Conservation (phyloP, 805 yeast species). For the Saccharomycopsis sp. region DNA sequence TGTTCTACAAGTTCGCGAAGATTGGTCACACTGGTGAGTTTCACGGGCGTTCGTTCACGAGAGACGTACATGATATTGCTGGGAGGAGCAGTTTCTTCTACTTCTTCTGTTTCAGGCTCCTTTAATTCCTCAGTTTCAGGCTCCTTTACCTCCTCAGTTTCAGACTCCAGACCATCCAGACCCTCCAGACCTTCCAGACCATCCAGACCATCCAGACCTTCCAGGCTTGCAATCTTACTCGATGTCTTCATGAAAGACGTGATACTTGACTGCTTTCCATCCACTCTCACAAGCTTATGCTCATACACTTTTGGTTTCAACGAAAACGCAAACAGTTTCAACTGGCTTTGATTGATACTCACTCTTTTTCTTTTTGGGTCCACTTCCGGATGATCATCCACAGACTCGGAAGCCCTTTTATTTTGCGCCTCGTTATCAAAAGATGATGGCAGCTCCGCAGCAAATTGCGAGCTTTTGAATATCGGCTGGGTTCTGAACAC, state of each 20-base stretch:
- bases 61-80: constrained; percentile 13
- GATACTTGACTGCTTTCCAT: constrained; percentile 53
- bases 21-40: constrained; percentile 51
- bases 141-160: no score
- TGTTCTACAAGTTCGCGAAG: constrained; percentile 47
- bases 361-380: constrained; percentile 24
- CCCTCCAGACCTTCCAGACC: no score
- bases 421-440: not conserved
- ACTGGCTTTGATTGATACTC: constrained; percentile 9
- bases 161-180: no score
- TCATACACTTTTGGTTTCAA: constrained; percentile 42
- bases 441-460: not conserved
- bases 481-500: constrained; percentile 60
- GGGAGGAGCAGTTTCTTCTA: not conserved
- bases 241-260: constrained; percentile 32
- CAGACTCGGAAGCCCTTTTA: not conserved
- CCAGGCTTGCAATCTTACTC: no score
- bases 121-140: not conserved
- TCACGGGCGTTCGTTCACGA: constrained; percentile 36
- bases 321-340: constrained; percentile 3
- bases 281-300: constrained; percentile 65
- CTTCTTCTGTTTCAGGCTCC: constrained; percentile 12
- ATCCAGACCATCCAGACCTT: no score
- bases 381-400: not conserved
- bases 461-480: constrained; percentile 27